Evolutionary conservation across 1,284 basidiomycete genomes (phyloP).

Genomic region (Megacollybia platyphylla): DNA sequence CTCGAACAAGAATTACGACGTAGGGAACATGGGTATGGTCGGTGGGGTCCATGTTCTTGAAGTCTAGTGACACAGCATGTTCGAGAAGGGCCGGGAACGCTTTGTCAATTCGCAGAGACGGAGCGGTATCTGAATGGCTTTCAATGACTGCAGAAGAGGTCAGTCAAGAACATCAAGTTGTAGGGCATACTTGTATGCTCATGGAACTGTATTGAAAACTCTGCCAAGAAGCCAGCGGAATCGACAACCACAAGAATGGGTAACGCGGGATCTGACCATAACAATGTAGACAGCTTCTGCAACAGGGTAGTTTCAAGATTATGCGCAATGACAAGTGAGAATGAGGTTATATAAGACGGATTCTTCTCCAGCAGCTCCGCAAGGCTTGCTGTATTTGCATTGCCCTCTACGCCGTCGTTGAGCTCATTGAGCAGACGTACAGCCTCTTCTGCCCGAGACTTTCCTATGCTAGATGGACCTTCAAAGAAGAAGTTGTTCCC

Average conservation of each 20-base stretch:
- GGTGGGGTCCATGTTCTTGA: constrained; percentile 68
- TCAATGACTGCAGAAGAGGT: constrained; percentile 60
- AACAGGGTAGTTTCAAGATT: constrained; percentile 54
- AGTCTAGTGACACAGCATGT: constrained; percentile 61
- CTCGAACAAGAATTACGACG: constrained; percentile 76
- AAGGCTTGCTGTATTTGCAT: constrained; percentile 48
- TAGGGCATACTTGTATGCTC: constrained; percentile 61
- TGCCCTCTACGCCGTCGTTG: constrained; percentile 76
- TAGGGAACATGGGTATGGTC: constrained; percentile 85
- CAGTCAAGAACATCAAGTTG: constrained; percentile 1
- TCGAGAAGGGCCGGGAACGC: constrained; percentile 77
- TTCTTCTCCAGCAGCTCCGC: constrained; percentile 45
- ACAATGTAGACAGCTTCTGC: constrained; percentile 43
- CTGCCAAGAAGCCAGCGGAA: constrained; percentile 82
- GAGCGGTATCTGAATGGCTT: constrained; percentile 77
- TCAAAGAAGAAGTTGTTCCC: constrained; percentile 97
- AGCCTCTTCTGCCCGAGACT: constrained; percentile 69
- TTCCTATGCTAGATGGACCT: constrained; percentile 63
- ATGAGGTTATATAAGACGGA: constrained; percentile 37
- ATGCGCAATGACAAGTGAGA: constrained; percentile 77
- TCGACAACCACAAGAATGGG: constrained; percentile 69
- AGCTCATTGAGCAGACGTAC: constrained; percentile 74
- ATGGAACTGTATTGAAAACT: constrained; percentile 77
- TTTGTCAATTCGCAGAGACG: constrained; percentile 80
- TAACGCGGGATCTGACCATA: constrained; percentile 50